Conservation (phyloP, 2,329 filamentous ascomycete genomes). For the Myriosclerotinia duriaeana region DNA sequence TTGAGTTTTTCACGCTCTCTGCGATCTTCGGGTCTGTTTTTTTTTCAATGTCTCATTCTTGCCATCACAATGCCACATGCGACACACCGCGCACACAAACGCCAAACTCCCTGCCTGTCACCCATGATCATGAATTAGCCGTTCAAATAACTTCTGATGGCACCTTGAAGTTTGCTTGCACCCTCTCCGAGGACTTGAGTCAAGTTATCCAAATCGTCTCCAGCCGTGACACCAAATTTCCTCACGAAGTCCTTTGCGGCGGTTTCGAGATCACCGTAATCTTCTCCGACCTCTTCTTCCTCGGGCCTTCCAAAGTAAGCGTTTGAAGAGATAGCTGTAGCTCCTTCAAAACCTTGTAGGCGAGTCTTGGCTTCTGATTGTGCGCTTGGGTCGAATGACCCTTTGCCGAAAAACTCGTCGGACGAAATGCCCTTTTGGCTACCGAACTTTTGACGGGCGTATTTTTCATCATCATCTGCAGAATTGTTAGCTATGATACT, state of each 20-base stretch:
- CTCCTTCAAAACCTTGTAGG: slow-evolving; percentile 89
- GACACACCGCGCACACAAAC: slow-evolving; percentile 4
- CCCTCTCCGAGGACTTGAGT: slow-evolving; percentile 81
- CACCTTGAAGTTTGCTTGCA: slow-evolving; percentile 77
- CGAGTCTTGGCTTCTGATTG: slow-evolving; percentile 84
- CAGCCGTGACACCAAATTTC: slow-evolving; percentile 91
- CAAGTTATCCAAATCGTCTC: slow-evolving; percentile 92
- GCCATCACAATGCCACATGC: slow-evolving; percentile 1
- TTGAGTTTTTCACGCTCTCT: neutral
- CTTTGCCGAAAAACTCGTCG: slow-evolving; percentile 96
- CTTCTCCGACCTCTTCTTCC: slow-evolving; percentile 69
- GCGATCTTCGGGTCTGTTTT: slow-evolving; percentile 3
- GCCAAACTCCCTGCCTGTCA: slow-evolving; percentile 4
- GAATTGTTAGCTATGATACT: slow-evolving; percentile 27
- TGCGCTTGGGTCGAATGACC: slow-evolving; percentile 74
- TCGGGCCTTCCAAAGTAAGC: slow-evolving; percentile 96
- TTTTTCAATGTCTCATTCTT: slow-evolving; percentile 8
- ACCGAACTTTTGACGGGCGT: slow-evolving; percentile 86
- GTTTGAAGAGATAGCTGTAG: slow-evolving; percentile 89
- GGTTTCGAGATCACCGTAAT: slow-evolving; percentile 88
- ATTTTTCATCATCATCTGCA: slow-evolving; percentile 75
- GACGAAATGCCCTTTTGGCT: slow-evolving; percentile 93
- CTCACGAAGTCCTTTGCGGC: slow-evolving; percentile 95
- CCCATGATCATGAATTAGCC: slow-evolving; percentile 44
- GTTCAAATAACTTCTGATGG: slow-evolving; percentile 63